Conservation (phyloP, 306 rosid species). For the Datisca glomerata region DNA sequence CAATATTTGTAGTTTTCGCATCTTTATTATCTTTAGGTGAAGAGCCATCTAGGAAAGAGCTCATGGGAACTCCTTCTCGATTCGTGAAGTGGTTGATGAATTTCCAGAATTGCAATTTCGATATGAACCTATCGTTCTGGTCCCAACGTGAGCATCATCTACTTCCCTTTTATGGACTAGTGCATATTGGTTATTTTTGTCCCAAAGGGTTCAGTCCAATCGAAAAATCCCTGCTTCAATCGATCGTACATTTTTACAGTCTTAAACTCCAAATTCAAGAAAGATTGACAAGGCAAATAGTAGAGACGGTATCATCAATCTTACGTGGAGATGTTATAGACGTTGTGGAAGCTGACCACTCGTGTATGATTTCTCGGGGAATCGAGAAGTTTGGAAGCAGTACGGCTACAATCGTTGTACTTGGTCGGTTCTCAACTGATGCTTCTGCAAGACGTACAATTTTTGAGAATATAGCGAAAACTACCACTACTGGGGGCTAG, state of each 20-base stretch:
- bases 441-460: conserved; percentile 40
- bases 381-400: conserved; percentile 87
- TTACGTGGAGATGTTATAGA: conserved; percentile 74
- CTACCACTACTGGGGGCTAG: too few species aligned
- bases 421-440: conserved; percentile 65
- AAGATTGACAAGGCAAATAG: conserved; percentile 91
- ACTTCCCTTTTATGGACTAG: conserved; percentile 90
- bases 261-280: conserved; percentile 98
- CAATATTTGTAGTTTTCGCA: too few species aligned
- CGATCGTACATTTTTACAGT: conserved; percentile 75
- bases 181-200: conserved; percentile 61
- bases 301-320: conserved; percentile 63
- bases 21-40: too few species aligned
- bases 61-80: too few species aligned
- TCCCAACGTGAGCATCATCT: conserved; percentile 95
- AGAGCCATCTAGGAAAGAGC: too few species aligned
- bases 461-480: conserved; percentile 69
- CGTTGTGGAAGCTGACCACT: conserved; percentile 89
- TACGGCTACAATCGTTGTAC: conserved; percentile 74
- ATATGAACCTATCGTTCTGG: too few species aligned
- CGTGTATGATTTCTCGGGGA: conserved; percentile 95
- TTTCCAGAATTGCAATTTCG: too few species aligned
- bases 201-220: conserved; percentile 35
- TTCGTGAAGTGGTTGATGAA: too few species aligned
- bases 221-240: conserved; percentile 54